A percentile compares a stretch with the other conserved stretches of the same genome.
phyloP scores from a whole-genome alignment of 495 filamentous ascomycete genomes.

The Aspergillus wentii region DNA sequence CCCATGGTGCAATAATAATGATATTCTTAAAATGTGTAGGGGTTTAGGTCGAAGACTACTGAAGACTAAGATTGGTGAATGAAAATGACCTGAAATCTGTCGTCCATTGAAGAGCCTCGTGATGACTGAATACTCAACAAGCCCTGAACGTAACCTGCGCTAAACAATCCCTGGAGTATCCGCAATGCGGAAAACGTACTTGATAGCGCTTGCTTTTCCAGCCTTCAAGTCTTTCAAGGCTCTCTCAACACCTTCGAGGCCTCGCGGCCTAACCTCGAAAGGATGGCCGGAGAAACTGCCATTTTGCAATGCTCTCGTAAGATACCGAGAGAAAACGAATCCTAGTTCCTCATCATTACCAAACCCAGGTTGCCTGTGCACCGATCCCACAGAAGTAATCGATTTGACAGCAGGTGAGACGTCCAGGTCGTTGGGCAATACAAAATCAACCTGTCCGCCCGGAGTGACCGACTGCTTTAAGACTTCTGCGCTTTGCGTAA shows the following conservation, averaged over 20 bases:
- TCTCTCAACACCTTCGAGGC: conserved; percentile 48
- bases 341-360: conserved; percentile 47
- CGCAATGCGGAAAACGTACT: conserved; percentile 60
- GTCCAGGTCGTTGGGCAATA: conserved; percentile 36
- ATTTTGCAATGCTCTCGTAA: conserved; percentile 42
- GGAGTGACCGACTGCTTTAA: neutral
- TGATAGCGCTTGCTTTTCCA: conserved; percentile 57
- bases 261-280: conserved; percentile 48
- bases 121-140: no score
- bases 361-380: conserved; percentile 12
- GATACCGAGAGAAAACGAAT: conserved; percentile 45
- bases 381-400: conserved; percentile 9
- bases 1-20: no score
- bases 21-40: no score
- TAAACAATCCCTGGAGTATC: conserved; percentile 42
- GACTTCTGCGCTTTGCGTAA: conserved; percentile 36
- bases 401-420: neutral
- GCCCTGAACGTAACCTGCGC: no score
- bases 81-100: no score
- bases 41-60: no score
- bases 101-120: no score
- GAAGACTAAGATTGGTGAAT: no score
- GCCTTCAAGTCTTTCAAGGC: conserved; percentile 52
- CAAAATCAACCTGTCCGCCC: conserved; percentile 41
- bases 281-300: conserved; percentile 56